These are phyloP conservation scores for Chlamydomonas asymmetrica DNA, from an alignment of 139 green algal genomes.

Conservation along the genomic window DNA sequence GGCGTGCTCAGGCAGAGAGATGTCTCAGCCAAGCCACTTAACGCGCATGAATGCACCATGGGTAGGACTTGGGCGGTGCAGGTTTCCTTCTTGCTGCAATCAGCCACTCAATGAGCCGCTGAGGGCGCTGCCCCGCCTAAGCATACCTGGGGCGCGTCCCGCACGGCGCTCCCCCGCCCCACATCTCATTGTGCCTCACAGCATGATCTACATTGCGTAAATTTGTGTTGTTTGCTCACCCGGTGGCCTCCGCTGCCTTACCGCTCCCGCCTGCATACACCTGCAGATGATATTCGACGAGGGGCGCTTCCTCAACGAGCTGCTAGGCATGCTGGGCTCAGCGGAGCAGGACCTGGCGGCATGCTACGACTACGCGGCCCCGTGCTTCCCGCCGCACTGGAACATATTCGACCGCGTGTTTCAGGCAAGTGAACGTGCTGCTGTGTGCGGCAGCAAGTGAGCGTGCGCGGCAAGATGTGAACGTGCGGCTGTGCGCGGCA, in stretches of 20 bases:
- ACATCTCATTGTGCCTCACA: neutral
- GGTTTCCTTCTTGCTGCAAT: too few relatives aligned
- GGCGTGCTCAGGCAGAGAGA: too few relatives aligned
- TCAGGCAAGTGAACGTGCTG: slow-evolving; percentile 23
- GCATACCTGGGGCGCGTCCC: too few relatives aligned
- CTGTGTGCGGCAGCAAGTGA: neutral
- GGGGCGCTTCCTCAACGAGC: slow-evolving; percentile 32
- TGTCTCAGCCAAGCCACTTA: too few relatives aligned
- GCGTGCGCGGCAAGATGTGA: neutral
- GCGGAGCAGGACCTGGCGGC: slow-evolving; percentile 51
- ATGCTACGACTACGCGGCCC: slow-evolving; percentile 72
- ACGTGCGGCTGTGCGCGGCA: neutral
- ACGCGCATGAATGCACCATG: too few relatives aligned
- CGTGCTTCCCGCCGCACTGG: slow-evolving; percentile 85
- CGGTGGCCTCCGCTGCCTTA: too few relatives aligned
- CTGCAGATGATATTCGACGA: slow-evolving; percentile 42
- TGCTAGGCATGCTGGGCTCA: slow-evolving; percentile 27
- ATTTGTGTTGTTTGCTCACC: neutral
- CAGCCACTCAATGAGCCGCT: too few relatives aligned
- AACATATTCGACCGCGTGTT: slow-evolving; percentile 73
- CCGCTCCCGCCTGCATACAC: too few relatives aligned
- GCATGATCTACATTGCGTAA: neutral
- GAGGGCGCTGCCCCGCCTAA: too few relatives aligned
- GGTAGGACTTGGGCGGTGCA: too few relatives aligned
- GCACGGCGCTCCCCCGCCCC: too few relatives aligned